Evolutionary conservation across 345 rosid genomes (phyloP).

Genomic region (Arabidopsis thaliana): DNA sequence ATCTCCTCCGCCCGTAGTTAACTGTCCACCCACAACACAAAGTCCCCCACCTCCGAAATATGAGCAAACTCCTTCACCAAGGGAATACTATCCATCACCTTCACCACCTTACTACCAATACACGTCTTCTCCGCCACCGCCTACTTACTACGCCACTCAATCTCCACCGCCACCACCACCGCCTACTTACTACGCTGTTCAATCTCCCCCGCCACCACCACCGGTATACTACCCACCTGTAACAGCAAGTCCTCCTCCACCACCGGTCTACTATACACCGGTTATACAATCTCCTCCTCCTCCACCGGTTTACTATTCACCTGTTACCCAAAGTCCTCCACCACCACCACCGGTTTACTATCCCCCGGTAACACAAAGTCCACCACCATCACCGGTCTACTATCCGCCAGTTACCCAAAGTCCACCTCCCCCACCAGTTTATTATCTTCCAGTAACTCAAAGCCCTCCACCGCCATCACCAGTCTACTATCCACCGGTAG

Average conservation of each 20-base stretch:
- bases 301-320: constrained; percentile 30
- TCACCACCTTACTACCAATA: constrained; percentile 41
- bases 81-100: constrained; percentile 37
- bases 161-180: constrained; percentile 47
- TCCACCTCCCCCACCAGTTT: constrained; percentile 39
- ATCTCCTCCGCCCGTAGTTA: constrained; percentile 29
- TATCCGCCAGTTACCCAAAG: constrained; percentile 24
- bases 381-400: constrained; percentile 41
- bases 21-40: constrained; percentile 24
- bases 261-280: constrained; percentile 34
- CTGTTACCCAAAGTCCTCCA: constrained; percentile 14
- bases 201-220: constrained; percentile 23
- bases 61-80: constrained; percentile 33
- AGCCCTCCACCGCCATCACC: constrained; percentile 26
- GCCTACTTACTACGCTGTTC: background rate
- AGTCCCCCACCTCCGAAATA: constrained; percentile 36
- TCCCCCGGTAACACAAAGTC: background rate
- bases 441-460: constrained; percentile 17
- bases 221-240: constrained; percentile 16
- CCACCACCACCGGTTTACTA: constrained; percentile 36
- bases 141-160: constrained; percentile 26
- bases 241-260: constrained; percentile 34
- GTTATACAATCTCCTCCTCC: constrained; percentile 15
- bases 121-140: constrained; percentile 41
- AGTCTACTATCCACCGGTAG: background rate